Base-by-base conservation (phyloP, 352 stramenopile genomes). In the Pythium graminicola region DNA sequence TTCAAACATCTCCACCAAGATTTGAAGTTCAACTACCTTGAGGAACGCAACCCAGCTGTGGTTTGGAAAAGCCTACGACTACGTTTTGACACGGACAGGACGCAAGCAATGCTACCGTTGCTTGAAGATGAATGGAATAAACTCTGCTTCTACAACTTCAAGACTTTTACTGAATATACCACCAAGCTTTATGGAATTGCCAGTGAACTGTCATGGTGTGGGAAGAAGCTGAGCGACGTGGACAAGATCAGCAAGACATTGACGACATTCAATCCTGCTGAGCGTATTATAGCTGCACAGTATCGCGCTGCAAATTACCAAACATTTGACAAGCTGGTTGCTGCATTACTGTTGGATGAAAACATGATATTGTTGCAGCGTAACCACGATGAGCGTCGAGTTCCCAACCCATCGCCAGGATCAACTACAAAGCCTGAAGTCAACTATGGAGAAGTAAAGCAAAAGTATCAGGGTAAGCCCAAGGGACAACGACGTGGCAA, bases 81-180 rank as follows among this genome's bases (percentile, higher is more conserved):
- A 6, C 51, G 40, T 1, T 58, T 58, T 32, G 51, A 57, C 17
- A 57, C 50, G 11, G 33, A 41, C 13, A 14, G 33, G 33, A 41
- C 17, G 33, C 33, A 41, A 41, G 33, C 33, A 1, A 41, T 41
- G 33, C 22, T 17, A 11, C 50, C 50, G 1, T 39, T 57, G 8
- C 27, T 57, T 7, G 49, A 49, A 17, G 39, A 57, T 33, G 50
- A 57, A 31, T 57, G 36, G 50, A 57, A 50, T 28, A 60, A 60
- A 35, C 33, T 53, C 2, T 52, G 42, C n/a, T 53, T 52, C 41
- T 60, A 60, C 43, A 60, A 60, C 52, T 60, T 53, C 52, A 60
- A 60, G 42, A 53, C 52, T n/a, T 41, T 60, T n/a, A 60, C 42
- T 2, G 52, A 60, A 35, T 60, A 48, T 20, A 38, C 52, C 11